Conservation (phyloP, 306 rosid species). For the Fagus crenata region DNA sequence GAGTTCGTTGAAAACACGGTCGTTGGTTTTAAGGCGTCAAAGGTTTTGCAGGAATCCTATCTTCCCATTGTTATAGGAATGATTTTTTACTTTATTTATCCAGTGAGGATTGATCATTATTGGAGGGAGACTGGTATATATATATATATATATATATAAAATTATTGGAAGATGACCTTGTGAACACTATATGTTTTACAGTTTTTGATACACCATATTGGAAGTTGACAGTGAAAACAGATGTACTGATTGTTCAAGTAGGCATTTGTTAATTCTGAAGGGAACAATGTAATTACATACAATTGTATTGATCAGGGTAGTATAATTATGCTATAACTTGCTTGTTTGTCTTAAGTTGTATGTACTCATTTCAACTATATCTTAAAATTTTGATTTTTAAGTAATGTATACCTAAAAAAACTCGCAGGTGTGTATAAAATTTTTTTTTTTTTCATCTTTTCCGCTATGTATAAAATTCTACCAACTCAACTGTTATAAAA, state of each 20-base stretch:
- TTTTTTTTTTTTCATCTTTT: too few relatives aligned
- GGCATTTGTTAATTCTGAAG: not conserved
- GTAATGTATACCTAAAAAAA: too few relatives aligned
- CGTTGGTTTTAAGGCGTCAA: not conserved
- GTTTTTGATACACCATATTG: not conserved
- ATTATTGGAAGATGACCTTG: conserved; percentile 1
- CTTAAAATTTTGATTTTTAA: too few relatives aligned
- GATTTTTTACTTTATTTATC: not conserved
- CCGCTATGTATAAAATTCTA: too few relatives aligned
- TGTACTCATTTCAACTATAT: too few relatives aligned
- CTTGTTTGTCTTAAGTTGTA: not conserved
- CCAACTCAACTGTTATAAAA: too few relatives aligned
- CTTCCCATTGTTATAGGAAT: not conserved
- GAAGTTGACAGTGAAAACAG: not conserved
- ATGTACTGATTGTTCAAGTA: not conserved
- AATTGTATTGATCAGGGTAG: not conserved
- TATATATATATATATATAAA: too few relatives aligned
- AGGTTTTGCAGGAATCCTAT: not conserved
- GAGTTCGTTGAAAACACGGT: too few relatives aligned
- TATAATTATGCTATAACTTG: not conserved
- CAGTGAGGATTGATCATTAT: not conserved
- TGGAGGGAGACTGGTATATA: not conserved
- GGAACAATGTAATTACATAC: not conserved
- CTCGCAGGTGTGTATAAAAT: too few relatives aligned
- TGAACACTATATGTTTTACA: not conserved